These are phyloP conservation scores for Pyronema domesticum DNA, from an alignment of 495 filamentous ascomycete genomes.

Conservation along the genomic window DNA sequence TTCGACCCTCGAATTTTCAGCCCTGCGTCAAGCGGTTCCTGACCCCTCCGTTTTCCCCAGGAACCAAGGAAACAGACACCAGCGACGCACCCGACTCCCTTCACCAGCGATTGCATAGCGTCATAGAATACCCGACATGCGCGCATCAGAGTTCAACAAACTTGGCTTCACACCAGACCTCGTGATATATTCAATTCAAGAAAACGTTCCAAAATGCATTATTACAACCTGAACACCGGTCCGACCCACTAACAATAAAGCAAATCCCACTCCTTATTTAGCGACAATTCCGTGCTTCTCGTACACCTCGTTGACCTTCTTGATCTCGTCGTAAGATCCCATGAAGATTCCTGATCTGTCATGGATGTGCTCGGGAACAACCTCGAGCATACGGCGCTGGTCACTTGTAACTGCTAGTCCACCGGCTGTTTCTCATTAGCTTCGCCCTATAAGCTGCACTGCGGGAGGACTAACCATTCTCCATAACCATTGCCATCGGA, in stretches of 20 bases:
- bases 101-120: no score
- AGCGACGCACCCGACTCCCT: no score
- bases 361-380: slow-evolving; percentile 85
- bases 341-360: slow-evolving; percentile 92
- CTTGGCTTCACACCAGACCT: no score
- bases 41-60: no score
- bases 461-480: slow-evolving; percentile 56
- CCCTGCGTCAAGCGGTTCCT: no score
- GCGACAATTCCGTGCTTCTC: slow-evolving; percentile 28
- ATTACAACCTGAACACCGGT: slow-evolving; percentile 3
- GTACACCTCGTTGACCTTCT: slow-evolving; percentile 71
- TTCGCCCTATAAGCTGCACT: slow-evolving; percentile 4
- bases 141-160: no score
- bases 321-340: slow-evolving; percentile 83
- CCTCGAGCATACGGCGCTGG: slow-evolving; percentile 74
- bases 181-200: no score
- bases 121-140: no score
- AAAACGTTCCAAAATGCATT: neutral
- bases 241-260: neutral
- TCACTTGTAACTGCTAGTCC: slow-evolving; percentile 78
- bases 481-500: slow-evolving; percentile 97
- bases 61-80: no score
- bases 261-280: neutral
- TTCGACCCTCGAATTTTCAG: no score
- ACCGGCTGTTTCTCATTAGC: slow-evolving; percentile 39